These are phyloP conservation scores for Madurella fahalii DNA, from an alignment of 2,329 filamentous ascomycete genomes.

Conservation along the genomic window DNA sequence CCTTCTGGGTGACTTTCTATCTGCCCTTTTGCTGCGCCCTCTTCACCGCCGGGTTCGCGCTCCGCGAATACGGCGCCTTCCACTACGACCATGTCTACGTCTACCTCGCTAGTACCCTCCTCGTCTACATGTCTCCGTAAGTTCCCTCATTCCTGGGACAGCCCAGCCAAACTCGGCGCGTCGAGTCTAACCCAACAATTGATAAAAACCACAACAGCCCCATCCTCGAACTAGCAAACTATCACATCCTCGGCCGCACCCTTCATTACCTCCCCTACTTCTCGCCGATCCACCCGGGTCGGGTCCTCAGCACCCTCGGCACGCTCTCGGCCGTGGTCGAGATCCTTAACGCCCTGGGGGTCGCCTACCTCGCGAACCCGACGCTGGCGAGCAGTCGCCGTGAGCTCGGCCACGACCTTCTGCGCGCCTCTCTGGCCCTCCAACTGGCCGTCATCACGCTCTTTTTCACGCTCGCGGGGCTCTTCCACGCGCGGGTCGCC, in stretches of 20 bases:
- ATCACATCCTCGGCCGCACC: slow-evolving; percentile 52
- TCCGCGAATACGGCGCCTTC: slow-evolving; percentile 45
- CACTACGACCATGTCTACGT: slow-evolving; percentile 39
- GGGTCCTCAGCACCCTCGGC: slow-evolving; percentile 38
- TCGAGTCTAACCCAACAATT: background rate
- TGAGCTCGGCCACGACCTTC: slow-evolving; percentile 41
- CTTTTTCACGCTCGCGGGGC: slow-evolving; percentile 45
- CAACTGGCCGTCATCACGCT: slow-evolving; percentile 49
- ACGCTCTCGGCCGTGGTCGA: slow-evolving; percentile 25
- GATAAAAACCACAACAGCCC: slow-evolving; percentile 12
- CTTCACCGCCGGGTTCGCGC: slow-evolving; percentile 48
- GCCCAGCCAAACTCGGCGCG: background rate
- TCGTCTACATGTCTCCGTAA: slow-evolving; percentile 36
- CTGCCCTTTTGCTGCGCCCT: slow-evolving; percentile 44
- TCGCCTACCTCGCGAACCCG: slow-evolving; percentile 44
- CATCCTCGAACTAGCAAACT: slow-evolving; percentile 52
- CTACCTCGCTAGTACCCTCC: slow-evolving; percentile 38
- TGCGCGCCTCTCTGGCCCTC: slow-evolving; percentile 50
- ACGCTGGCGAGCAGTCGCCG: slow-evolving; percentile 36
- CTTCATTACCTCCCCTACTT: slow-evolving; percentile 55
- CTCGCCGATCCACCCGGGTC: slow-evolving; percentile 41
- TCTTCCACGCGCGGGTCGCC: slow-evolving; percentile 46
- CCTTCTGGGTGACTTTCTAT: slow-evolving; percentile 47
- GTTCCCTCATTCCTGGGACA: background rate
- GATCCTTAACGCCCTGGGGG: slow-evolving; percentile 36